A percentile compares a stretch with the other conserved stretches of the same genome.
Conservation (phyloP, 768 basidiomycete genomes). For the Trametes maxima region DNA sequence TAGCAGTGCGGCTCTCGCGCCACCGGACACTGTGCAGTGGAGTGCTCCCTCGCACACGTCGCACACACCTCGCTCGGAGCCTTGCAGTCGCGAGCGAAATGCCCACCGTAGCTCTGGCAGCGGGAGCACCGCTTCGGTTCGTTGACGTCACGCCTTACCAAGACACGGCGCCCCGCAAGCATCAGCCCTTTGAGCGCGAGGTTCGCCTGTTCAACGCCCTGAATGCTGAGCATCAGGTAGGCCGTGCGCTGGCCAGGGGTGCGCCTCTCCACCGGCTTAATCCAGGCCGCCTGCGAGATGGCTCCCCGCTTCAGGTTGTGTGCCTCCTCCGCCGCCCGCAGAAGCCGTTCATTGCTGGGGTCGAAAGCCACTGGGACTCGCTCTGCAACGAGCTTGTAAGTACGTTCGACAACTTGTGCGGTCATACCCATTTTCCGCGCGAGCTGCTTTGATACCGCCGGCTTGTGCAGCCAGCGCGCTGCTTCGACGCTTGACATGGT, state of each 20-base stretch:
- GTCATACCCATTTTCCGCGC: slow-evolving; percentile 8
- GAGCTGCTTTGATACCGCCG: background rate
- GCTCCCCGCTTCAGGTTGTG: background rate
- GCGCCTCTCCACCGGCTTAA: slow-evolving; percentile 30
- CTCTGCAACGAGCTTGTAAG: slow-evolving; percentile 8
- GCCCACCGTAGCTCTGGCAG: slow-evolving; percentile 28
- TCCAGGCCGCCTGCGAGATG: slow-evolving; percentile 25
- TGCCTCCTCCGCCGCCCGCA: background rate
- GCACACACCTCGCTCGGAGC: slow-evolving; percentile 26
- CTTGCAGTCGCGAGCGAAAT: no score
- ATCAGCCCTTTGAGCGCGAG: slow-evolving; percentile 28
- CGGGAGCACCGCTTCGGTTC: slow-evolving; percentile 33
- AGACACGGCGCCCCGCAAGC: slow-evolving; percentile 19
- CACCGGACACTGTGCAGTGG: slow-evolving; percentile 22
- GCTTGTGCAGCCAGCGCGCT: slow-evolving; percentile 3
- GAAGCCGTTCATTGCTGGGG: background rate
- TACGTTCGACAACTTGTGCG: slow-evolving; percentile 3
- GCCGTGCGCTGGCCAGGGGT: slow-evolving; percentile 25
- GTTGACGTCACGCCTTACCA: slow-evolving; percentile 17
- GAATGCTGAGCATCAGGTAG: slow-evolving; percentile 29
- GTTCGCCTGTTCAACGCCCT: slow-evolving; percentile 28
- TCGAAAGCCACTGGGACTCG: slow-evolving; percentile 3
- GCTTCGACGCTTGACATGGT: background rate
- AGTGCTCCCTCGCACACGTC: slow-evolving; percentile 26
- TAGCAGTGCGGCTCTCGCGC: background rate